Evolutionary conservation across 2,329 filamentous ascomycete genomes (phyloP).

Genomic region (Aspergillus sp.): DNA sequence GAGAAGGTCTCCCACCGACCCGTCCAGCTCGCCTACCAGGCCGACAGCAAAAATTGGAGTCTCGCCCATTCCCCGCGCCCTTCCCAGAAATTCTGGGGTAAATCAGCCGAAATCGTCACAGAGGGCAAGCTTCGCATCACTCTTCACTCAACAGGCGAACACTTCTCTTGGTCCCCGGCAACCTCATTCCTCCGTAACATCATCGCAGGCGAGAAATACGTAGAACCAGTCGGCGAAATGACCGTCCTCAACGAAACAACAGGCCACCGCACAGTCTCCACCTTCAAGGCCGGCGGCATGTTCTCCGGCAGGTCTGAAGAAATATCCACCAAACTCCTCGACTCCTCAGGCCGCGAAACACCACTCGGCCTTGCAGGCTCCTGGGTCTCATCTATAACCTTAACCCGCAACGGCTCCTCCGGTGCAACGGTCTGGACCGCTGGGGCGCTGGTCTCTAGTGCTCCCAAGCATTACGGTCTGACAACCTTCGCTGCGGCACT

Average conservation of each 20-base stretch:
- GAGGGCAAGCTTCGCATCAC: conserved; percentile 81
- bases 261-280: conserved; percentile 78
- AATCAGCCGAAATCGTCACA: conserved; percentile 89
- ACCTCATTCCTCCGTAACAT: conserved; percentile 94
- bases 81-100: conserved; percentile 97
- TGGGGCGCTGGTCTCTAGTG: conserved; percentile 74
- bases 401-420: conserved; percentile 64
- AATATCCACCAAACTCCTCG: conserved; percentile 72
- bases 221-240: conserved; percentile 92
- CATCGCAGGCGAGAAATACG: conserved; percentile 96
- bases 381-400: conserved; percentile 75
- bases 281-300: conserved; percentile 95
- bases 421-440: conserved; percentile 73
- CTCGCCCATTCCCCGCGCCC: conserved; percentile 85
- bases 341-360: conserved; percentile 63
- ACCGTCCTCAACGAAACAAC: conserved; percentile 79
- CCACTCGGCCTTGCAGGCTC: conserved; percentile 73
- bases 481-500: conserved; percentile 81
- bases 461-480: conserved; percentile 79
- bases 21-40: conserved; percentile 89
- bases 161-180: conserved; percentile 84
- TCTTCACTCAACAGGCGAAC: conserved; percentile 73
- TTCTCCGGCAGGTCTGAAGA: conserved; percentile 94
- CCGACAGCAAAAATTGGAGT: conserved; percentile 81
- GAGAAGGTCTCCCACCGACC: conserved; percentile 95